Evolutionary conservation across 1,284 basidiomycete species (phyloP), one percentile per base, ranked within the genome.

Genomic region (Sporisorium scitamineum): DNA sequence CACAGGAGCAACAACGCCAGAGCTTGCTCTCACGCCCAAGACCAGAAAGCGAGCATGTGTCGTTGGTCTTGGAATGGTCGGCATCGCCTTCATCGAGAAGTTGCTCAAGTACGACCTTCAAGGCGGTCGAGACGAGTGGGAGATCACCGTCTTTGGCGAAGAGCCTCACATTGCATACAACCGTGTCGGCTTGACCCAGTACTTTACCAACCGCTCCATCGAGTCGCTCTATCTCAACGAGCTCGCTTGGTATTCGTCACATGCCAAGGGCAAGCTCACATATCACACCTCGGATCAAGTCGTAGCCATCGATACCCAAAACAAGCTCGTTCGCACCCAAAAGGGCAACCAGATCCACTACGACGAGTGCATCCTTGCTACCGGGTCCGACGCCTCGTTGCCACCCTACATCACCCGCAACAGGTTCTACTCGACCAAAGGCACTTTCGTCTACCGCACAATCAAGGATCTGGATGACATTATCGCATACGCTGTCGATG

Each of bases 371-470:
- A 75, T 86, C 54, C 85, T 93, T 31, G 90, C 91, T 1, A 92
- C 92, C 0, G 92, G 92, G 2, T 92, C 91, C 0, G 88, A 88
- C 31, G 91, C 91, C 0, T 88, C 88, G 1, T 86, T 92, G n/a
- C 92, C 92, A 0, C 87, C 89, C 0, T 92, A 91, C 78, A 86
- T 90, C 39, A 86, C 89, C 5, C 82, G 86, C 0, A 86, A 88
- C 7, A 80, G 87, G 14, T 87, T 86, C 45, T 85, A 81, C n/a
- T 86, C 81, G 13, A 87, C 79, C 80, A 86, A 79, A 88, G 88
- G 92, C 6, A 87, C 91, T 2, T 93, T 92, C 61, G 91, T 92
- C 0, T 93, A 93, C 80, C 89, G 92, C 42, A 92, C 90, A 70
- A 90, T 93, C 62, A 86, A 79, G 34, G 81, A 83, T 47, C 61